phyloP scores from a whole-genome alignment of 2,329 filamentous ascomycete species.

The Leptographium galeiforme region DNA sequence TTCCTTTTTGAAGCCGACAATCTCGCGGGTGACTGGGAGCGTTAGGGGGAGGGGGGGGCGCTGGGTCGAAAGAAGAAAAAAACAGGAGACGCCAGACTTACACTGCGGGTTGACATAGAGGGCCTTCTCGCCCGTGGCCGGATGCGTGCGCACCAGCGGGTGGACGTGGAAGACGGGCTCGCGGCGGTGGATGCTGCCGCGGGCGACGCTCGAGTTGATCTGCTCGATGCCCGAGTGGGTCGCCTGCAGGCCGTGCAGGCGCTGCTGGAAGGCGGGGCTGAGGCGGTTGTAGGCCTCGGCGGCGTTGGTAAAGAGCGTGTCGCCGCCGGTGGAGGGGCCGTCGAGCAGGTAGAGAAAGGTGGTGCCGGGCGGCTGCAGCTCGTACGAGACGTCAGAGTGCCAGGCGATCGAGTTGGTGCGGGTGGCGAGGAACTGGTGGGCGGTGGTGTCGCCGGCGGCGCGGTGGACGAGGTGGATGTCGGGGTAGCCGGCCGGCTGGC shows the following conservation, averaged over 20 bases:
- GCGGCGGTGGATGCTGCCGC: slow-evolving; percentile 58
- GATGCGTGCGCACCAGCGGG: slow-evolving; percentile 70
- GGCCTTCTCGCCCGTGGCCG: slow-evolving; percentile 71
- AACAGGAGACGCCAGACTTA: slow-evolving; percentile 25
- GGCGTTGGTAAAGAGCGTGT: slow-evolving; percentile 71
- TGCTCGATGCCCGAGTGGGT: slow-evolving; percentile 77
- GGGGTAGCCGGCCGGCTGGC: slow-evolving; percentile 53
- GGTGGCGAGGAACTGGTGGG: slow-evolving; percentile 45
- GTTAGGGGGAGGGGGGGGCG: too few relatives aligned
- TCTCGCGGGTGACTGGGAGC: slow-evolving; percentile 64
- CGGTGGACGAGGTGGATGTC: slow-evolving; percentile 61
- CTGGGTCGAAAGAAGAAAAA: neutral
- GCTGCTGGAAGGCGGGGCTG: slow-evolving; percentile 63
- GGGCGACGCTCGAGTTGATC: slow-evolving; percentile 51
- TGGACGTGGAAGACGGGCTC: slow-evolving; percentile 65
- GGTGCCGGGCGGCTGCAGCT: slow-evolving; percentile 76
- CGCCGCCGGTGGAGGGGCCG: slow-evolving; percentile 63
- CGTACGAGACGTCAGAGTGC: slow-evolving; percentile 84
- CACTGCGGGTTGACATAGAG: slow-evolving; percentile 75
- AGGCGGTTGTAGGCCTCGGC: slow-evolving; percentile 71
- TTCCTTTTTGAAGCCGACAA: slow-evolving; percentile 75
- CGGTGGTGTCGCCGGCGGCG: slow-evolving; percentile 50
- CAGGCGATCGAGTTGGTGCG: slow-evolving; percentile 73
- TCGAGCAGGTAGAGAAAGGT: slow-evolving; percentile 87
- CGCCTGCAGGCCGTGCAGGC: slow-evolving; percentile 67